Evolutionary conservation across 2,329 filamentous ascomycete species (phyloP).

Genomic region (Xylaria hypoxylon): DNA sequence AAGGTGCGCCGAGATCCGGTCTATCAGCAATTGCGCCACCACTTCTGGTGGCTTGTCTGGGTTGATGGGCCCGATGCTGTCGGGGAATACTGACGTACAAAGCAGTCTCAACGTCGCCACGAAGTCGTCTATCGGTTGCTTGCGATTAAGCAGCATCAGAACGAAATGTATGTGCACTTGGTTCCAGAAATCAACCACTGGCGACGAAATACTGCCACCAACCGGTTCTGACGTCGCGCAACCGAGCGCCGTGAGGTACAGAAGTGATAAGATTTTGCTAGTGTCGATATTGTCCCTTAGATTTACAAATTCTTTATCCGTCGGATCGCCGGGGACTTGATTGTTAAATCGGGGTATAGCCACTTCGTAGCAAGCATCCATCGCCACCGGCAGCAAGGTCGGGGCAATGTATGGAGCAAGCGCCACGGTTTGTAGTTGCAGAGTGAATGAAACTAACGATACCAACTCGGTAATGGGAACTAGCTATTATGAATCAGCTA

Average conservation of each 20-base stretch:
- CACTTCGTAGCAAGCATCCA: slow-evolving; percentile 70
- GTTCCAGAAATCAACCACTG: slow-evolving; percentile 71
- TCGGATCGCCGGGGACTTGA: slow-evolving; percentile 61
- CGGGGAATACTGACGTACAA: slow-evolving; percentile 71
- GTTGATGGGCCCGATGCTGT: slow-evolving; percentile 74
- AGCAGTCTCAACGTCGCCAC: slow-evolving; percentile 73
- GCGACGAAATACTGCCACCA: slow-evolving; percentile 42
- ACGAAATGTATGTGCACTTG: slow-evolving; percentile 74
- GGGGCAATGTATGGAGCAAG: slow-evolving; percentile 70
- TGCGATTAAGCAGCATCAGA: slow-evolving; percentile 73
- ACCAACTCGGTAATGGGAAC: slow-evolving; percentile 74
- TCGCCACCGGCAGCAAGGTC: slow-evolving; percentile 65
- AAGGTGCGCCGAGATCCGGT: slow-evolving; percentile 72
- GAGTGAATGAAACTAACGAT: slow-evolving; percentile 71
- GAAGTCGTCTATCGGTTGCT: slow-evolving; percentile 73
- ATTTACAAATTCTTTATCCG: slow-evolving; percentile 57
- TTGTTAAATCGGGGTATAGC: slow-evolving; percentile 67
- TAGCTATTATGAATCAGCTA: slow-evolving; percentile 56
- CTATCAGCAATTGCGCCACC: slow-evolving; percentile 64
- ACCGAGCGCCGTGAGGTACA: slow-evolving; percentile 72
- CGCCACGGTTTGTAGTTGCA: slow-evolving; percentile 70
- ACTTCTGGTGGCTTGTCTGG: slow-evolving; percentile 57
- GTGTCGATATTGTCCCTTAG: slow-evolving; percentile 70
- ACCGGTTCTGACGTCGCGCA: slow-evolving; percentile 59
- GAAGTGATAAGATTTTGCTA: slow-evolving; percentile 70